phyloP scores from a whole-genome alignment of 495 filamentous ascomycete genomes.

The Penicillium arizonense region DNA sequence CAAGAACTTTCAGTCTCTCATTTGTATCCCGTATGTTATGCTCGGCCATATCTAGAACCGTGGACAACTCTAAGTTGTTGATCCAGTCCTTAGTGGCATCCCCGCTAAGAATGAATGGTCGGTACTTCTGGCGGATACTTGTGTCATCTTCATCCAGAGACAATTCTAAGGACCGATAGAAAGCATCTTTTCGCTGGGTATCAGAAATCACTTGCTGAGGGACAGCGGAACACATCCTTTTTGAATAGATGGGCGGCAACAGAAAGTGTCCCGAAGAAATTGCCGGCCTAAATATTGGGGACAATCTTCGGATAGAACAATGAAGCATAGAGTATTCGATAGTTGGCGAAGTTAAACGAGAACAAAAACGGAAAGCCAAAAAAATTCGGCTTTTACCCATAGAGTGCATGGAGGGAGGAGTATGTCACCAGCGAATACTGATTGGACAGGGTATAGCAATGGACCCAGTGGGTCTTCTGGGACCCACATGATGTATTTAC shows the following conservation, averaged over 20 bases:
- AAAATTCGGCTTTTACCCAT: no score
- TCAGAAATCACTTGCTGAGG: slow-evolving; percentile 5
- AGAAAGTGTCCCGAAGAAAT: slow-evolving; percentile 1
- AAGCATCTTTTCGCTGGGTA: background rate
- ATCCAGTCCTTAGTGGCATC: slow-evolving; percentile 52
- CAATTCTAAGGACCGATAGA: slow-evolving; percentile 41
- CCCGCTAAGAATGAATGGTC: slow-evolving; percentile 54
- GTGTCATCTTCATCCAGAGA: slow-evolving; percentile 44
- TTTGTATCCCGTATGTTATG: slow-evolving; percentile 38
- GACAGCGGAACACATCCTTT: slow-evolving; percentile 4
- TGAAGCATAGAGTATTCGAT: no score
- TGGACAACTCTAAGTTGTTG: slow-evolving; percentile 53
- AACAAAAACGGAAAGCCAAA: no score
- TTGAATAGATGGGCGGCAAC: slow-evolving; percentile 2
- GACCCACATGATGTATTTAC: no score
- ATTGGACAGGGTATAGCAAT: no score
- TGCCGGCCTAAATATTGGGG: no score
- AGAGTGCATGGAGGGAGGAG: no score
- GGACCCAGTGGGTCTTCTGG: no score
- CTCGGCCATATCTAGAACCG: slow-evolving; percentile 51
- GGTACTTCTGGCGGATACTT: slow-evolving; percentile 49
- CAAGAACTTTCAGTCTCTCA: slow-evolving; percentile 56
- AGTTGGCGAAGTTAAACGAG: no score
- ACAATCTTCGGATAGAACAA: no score
- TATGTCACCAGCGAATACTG: no score